These are phyloP conservation scores for Bruguiera hainesii DNA, from an alignment of 441 rosid genomes.

Conservation along the genomic window DNA sequence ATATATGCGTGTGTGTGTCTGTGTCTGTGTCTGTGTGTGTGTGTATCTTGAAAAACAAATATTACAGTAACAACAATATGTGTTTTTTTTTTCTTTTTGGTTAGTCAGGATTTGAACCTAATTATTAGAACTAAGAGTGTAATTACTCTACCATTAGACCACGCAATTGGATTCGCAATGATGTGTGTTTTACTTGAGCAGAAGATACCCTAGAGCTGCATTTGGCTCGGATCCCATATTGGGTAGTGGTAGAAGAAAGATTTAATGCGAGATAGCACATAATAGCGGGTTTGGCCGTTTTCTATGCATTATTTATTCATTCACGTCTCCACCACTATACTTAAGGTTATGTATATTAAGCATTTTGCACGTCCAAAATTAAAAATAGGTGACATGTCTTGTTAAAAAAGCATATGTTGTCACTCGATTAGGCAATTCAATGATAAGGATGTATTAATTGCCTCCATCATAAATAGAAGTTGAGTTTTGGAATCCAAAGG, in stretches of 20 bases:
- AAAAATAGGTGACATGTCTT: neutral
- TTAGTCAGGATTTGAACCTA: too few species aligned
- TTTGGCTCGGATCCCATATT: neutral
- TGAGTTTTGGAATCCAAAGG: too few species aligned
- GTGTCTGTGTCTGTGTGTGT: too few species aligned
- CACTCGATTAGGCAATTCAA: neutral
- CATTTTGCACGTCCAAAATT: neutral
- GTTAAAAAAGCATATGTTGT: slow-evolving; percentile 18
- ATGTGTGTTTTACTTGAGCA: neutral
- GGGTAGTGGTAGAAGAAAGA: slow-evolving; percentile 13
- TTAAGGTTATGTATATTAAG: neutral
- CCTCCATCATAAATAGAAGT: too few species aligned
- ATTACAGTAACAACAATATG: too few species aligned
- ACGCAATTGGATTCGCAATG: neutral
- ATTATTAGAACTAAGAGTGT: too few species aligned
- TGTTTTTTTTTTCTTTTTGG: too few species aligned
- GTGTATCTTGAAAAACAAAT: too few species aligned
- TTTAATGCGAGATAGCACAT: neutral
- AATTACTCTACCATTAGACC: too few species aligned
- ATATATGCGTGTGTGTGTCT: too few species aligned
- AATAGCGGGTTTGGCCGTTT: neutral
- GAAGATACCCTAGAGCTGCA: neutral
- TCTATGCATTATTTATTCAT: neutral
- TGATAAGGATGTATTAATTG: too few species aligned
- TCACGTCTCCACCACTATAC: neutral